Evolutionary conservation across 2,329 filamentous ascomycete species (phyloP), one percentile per base, ranked within the genome.

Genomic region (Fusarium chaquense): DNA sequence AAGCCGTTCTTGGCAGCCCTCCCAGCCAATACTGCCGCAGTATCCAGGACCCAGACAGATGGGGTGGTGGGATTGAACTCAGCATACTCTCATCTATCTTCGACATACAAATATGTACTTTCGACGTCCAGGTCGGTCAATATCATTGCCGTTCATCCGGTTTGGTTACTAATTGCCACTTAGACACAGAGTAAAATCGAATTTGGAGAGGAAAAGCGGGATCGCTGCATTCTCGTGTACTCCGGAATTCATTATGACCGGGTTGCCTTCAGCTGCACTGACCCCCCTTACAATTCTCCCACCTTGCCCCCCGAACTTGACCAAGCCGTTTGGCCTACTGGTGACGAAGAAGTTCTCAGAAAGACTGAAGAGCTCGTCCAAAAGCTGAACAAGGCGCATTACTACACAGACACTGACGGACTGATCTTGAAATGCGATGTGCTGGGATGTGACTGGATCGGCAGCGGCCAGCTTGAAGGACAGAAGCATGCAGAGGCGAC

Each of bases 211-310:
- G 89, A 89, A 1, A 87, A 87, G 55, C 78, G 82, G 35, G 87
- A 86, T 41, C 86, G 93, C 9, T 94, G 93, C 75, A 89, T 97
- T 28, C 83, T 98, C 26, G 90, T 97, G 1, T 98, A 97, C 80
- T 95, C 92, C 0, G 94, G 94, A 4, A 96, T 98, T 52, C 94
- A 98, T 78, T 98, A 98, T 80, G 95, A 98, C 79, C 91, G 93
- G 9, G 90, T 98, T 63, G 93, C 92, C 1, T 88, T 97, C 70
- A 90, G 89, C 20, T 88, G 86, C 40, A 89, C 84, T 24, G 86
- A 84, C 67, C 85, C 80, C 70, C 88, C 87, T 6, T 84, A 84
- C 71, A 84, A 83, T 45, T 84, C 82, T 61, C 81, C 88, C 8
- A 83, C 86, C 47, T 82, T 88, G 13, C 87, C 90, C 10, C 88